phyloP scores from a whole-genome alignment of 768 basidiomycete species.

The Tulasnella sp. region DNA sequence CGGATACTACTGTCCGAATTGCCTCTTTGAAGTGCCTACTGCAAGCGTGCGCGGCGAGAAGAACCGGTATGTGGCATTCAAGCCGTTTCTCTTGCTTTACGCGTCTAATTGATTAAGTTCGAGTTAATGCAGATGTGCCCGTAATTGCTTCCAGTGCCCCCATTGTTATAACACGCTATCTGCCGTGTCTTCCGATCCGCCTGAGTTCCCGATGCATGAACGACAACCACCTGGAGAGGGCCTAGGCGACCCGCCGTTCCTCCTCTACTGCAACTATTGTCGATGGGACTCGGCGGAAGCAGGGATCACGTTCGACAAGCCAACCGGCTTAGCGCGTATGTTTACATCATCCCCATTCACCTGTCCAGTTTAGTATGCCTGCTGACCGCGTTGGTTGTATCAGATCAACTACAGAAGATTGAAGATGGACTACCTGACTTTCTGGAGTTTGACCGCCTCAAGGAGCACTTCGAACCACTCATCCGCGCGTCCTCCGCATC shows the following conservation, averaged over 20 bases:
- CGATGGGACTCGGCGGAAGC: slow-evolving; percentile 91
- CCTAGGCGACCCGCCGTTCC: slow-evolving; percentile 79
- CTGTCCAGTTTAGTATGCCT: background rate
- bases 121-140: slow-evolving; percentile 61
- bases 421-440: slow-evolving; percentile 79
- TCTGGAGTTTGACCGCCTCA: slow-evolving; percentile 85
- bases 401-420: slow-evolving; percentile 83
- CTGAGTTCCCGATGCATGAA: slow-evolving; percentile 34
- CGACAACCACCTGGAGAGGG: slow-evolving; percentile 33
- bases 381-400: no score
- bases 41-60: slow-evolving; percentile 98
- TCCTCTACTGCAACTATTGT: slow-evolving; percentile 84
- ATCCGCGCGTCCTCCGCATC: slow-evolving; percentile 39
- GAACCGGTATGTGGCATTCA: slow-evolving; percentile 54
- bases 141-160: slow-evolving; percentile 96
- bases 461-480: slow-evolving; percentile 95
- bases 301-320: slow-evolving; percentile 90
- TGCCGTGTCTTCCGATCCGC: slow-evolving; percentile 81
- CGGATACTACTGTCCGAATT: slow-evolving; percentile 96
- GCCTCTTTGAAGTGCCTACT: slow-evolving; percentile 94
- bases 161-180: slow-evolving; percentile 82
- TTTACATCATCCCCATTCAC: background rate
- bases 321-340: slow-evolving; percentile 86
- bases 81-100: background rate
- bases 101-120: background rate